phyloP scores from a whole-genome alignment of 2,329 filamentous ascomycete genomes.

The Fonsecaea erecta region DNA sequence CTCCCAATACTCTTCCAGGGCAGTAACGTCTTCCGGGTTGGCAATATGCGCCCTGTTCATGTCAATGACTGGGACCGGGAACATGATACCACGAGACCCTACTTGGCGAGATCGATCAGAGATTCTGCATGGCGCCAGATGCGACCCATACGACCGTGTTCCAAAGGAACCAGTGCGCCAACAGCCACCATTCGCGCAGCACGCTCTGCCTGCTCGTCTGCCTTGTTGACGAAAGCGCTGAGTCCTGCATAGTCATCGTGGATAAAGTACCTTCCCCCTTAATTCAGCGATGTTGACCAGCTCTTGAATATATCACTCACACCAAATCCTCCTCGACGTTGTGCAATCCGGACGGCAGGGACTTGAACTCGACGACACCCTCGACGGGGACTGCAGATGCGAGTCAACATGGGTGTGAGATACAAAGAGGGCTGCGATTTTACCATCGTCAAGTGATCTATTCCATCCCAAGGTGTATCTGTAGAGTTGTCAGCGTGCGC shows the following conservation, averaged over 20 bases:
- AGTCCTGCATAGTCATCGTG: slow-evolving; percentile 83
- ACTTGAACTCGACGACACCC: slow-evolving; percentile 93
- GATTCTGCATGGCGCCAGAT: slow-evolving; percentile 84
- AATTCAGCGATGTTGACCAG: neutral
- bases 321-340: slow-evolving; percentile 82
- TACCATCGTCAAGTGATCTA: slow-evolving; percentile 67
- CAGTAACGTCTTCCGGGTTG: slow-evolving; percentile 64
- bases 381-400: slow-evolving; percentile 64
- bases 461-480: slow-evolving; percentile 89
- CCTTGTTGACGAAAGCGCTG: slow-evolving; percentile 86
- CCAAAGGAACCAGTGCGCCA: slow-evolving; percentile 83
- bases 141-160: slow-evolving; percentile 81
- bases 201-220: slow-evolving; percentile 76
- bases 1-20: slow-evolving; percentile 82
- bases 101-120: slow-evolving; percentile 76
- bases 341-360: slow-evolving; percentile 89
- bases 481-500: slow-evolving; percentile 21
- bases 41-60: slow-evolving; percentile 60
- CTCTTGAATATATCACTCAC: slow-evolving; percentile 42
- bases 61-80: slow-evolving; percentile 33
- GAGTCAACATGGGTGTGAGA: slow-evolving; percentile 21
- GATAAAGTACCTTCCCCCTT: slow-evolving; percentile 77
- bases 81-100: slow-evolving; percentile 29
- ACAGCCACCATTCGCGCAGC: slow-evolving; percentile 94
- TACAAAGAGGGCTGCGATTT: neutral